These are phyloP conservation scores for Chytridiales sp. DNA, from an alignment of 371 early-diverging fungal species.

Conservation along the genomic window DNA sequence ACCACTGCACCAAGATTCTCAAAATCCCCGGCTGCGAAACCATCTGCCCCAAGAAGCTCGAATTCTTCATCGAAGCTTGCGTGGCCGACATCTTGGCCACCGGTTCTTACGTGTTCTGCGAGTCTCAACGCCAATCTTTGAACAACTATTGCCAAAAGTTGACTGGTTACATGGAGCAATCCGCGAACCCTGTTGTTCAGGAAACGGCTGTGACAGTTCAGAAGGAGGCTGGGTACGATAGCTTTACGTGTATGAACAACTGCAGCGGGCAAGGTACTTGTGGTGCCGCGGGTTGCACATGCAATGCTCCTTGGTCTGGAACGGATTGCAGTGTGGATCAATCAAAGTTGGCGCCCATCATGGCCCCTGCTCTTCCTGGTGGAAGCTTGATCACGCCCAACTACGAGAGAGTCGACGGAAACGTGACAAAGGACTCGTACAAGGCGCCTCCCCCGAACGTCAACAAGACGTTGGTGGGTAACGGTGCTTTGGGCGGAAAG, in stretches of 20 bases:
- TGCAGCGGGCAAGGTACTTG: conserved; percentile 19
- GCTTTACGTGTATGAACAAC: conserved; percentile 11
- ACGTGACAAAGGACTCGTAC: too few relatives aligned
- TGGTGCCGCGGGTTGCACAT: conserved; percentile 8
- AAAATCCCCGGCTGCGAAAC: conserved; percentile 4
- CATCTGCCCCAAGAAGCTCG: conserved; percentile 2
- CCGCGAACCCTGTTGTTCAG: not conserved
- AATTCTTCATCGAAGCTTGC: conserved; percentile 1
- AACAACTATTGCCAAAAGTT: conserved; percentile 4
- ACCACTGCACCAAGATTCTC: conserved; percentile 12
- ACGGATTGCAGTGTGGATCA: conserved; percentile 16
- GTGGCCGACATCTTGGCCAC: conserved; percentile 15
- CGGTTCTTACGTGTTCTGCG: conserved; percentile 14
- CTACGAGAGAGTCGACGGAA: too few relatives aligned
- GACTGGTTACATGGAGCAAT: not conserved
- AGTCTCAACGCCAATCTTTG: conserved; percentile 2
- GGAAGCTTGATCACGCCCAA: too few relatives aligned
- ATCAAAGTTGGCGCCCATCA: not conserved
- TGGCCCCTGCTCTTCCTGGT: too few relatives aligned
- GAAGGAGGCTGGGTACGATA: conserved; percentile 4
- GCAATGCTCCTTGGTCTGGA: conserved; percentile 15
- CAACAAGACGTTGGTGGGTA: too few relatives aligned
- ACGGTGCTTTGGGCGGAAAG: too few relatives aligned
- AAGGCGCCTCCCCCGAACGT: too few relatives aligned
- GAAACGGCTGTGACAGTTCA: conserved; percentile 2